Evolutionary conservation across 176 grass and related monocot species (phyloP).

Genomic region (Thalia dealbata): DNA sequence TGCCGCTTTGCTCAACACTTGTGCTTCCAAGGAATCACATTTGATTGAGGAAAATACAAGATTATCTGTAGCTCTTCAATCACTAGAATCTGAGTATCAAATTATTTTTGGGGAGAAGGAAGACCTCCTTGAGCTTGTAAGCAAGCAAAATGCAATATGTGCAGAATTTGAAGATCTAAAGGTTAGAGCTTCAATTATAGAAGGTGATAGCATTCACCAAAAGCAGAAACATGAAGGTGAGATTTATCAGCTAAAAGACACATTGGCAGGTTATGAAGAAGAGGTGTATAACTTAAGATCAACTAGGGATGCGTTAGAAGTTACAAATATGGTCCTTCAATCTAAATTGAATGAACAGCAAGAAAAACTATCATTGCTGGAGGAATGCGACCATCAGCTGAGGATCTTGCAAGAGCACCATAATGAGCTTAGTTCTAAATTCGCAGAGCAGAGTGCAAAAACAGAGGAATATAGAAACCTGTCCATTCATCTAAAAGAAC

Average conservation of each 20-base stretch:
- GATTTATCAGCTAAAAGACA: slow-evolving; percentile 48
- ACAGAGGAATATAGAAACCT: slow-evolving; percentile 87
- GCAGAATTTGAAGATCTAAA: slow-evolving; percentile 25
- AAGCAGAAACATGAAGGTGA: slow-evolving; percentile 45
- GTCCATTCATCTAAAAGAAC: slow-evolving; percentile 68
- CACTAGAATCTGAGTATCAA: slow-evolving; percentile 28
- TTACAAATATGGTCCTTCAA: slow-evolving; percentile 63
- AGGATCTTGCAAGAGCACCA: slow-evolving; percentile 58
- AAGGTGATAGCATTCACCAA: slow-evolving; percentile 17
- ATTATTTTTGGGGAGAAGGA: slow-evolving; percentile 42
- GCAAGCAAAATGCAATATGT: slow-evolving; percentile 23
- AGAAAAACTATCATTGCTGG: slow-evolving; percentile 36
- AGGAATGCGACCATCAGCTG: slow-evolving; percentile 42
- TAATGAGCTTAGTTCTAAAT: slow-evolving; percentile 57
- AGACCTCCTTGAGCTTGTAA: slow-evolving; percentile 27
- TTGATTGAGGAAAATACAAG: slow-evolving; percentile 40
- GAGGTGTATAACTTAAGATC: slow-evolving; percentile 49
- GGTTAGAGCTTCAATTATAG: slow-evolving; percentile 28
- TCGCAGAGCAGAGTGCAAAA: slow-evolving; percentile 78
- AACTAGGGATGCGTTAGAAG: slow-evolving; percentile 46
- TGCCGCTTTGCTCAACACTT: slow-evolving; percentile 21
- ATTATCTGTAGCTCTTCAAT: slow-evolving; percentile 32
- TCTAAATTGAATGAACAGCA: slow-evolving; percentile 80
- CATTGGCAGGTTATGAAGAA: slow-evolving; percentile 37
- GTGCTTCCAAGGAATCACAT: slow-evolving; percentile 35